Base-by-base conservation (phyloP, 306 rosid species). In the Vigna trinervia region DNA sequence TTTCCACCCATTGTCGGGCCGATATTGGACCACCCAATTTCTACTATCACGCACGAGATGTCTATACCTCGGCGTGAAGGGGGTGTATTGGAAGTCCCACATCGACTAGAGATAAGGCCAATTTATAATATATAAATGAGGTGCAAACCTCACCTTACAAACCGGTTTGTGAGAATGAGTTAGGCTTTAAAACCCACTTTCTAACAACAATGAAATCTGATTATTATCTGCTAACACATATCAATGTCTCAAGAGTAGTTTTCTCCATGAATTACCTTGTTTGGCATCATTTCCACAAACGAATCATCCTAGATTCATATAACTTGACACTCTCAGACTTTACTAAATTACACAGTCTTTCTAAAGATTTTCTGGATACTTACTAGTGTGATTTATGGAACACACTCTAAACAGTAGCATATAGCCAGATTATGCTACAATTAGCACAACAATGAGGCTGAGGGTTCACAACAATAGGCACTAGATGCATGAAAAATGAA, bases 401-500 rank as follows among this genome's bases (percentile, higher is more conserved):
- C 64, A 58, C 64, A 52, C 26, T 26, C 64, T 58, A 26, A 26
- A 58, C 0, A 5, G 65, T 59, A 28, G 63, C 36, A 12, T 26
- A 59, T 10, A 28, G 65, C 69, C 36, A 34, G 67, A 8, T 14
- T 9, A 12, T 28, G 41, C 66, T 28, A 13, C 12, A 1, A 32
- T 30, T 41, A 60, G 12, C 68, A 15, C 13, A 14, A 6, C 13
- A 2, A 5, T 6, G 5, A 2, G 45, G 46, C 3, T 8, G 46
- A n/a, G 47, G 68, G 46, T 32, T 34, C 68, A 47, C 7, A 48
- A 50, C 43, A 30, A 48, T 32, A n/a, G 34, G 60, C 36, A 17
- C 32, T 64, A 58, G 32, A 28, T n/a, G 38, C 39, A 61, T 52
- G 53, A 34, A 59, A 32, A 58, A 69, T 58, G 8, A 39, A 78